Conservation (phyloP, 106 monocot species). For the Chionographis japonica region DNA sequence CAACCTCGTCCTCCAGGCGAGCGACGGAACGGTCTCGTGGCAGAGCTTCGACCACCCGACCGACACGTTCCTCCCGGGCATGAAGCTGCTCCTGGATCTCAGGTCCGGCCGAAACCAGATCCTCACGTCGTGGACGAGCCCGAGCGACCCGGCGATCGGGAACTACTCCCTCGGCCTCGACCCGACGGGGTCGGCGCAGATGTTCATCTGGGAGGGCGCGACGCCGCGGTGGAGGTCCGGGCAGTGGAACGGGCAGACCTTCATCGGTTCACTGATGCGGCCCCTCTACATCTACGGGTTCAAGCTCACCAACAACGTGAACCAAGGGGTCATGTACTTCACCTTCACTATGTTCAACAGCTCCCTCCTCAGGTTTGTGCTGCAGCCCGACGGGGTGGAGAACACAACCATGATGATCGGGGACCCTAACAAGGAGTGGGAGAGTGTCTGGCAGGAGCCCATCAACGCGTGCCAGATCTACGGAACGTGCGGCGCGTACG, state of each 20-base stretch:
- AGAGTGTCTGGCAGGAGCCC: constrained; percentile 39
- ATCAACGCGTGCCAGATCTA: constrained; percentile 46
- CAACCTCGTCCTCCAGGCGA: constrained; percentile 16
- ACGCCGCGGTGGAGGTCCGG: constrained; percentile 57
- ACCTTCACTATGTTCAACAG: constrained; percentile 27
- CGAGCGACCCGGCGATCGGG: constrained; percentile 40
- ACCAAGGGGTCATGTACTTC: constrained; percentile 20
- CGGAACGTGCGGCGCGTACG: constrained; percentile 30
- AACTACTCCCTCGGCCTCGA: constrained; percentile 44
- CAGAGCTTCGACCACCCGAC: constrained; percentile 47
- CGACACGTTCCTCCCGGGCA: constrained; percentile 45
- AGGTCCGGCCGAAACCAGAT: constrained; percentile 7
- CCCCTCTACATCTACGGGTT: constrained; percentile 47
- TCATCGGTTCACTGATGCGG: constrained; percentile 44
- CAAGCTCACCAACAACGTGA: not conserved
- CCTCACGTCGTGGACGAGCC: constrained; percentile 42
- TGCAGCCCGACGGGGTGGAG: constrained; percentile 30
- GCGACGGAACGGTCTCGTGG: constrained; percentile 17
- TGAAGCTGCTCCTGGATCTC: constrained; percentile 20
- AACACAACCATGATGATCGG: constrained; percentile 9
- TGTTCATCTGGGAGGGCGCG: constrained; percentile 33
- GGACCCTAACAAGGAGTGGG: constrained; percentile 15
- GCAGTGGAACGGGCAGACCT: constrained; percentile 42
- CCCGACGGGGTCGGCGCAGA: constrained; percentile 34
- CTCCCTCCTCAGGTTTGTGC: constrained; percentile 24